Evolutionary conservation across 306 rosid species (phyloP).

Genomic region (Lithocarpus polystachyus): DNA sequence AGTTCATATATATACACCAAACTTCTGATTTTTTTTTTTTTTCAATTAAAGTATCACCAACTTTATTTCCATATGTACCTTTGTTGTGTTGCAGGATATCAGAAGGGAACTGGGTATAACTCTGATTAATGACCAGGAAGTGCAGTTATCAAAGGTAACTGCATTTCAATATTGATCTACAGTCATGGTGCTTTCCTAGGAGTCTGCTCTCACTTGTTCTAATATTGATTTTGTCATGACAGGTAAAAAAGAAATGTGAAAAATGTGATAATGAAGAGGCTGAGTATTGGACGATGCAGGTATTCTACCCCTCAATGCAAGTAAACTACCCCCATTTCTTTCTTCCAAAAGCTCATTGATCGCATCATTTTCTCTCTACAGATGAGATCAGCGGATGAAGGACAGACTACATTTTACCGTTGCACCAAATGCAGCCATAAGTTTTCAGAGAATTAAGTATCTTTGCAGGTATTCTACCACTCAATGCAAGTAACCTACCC

Average conservation of each 20-base stretch:
- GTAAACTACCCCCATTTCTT: too few species aligned
- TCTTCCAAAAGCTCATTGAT: neutral
- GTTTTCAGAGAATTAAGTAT: slow-evolving; percentile 31
- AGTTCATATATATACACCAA: neutral
- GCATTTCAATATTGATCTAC: neutral
- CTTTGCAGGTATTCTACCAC: neutral
- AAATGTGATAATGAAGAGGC: slow-evolving; percentile 5
- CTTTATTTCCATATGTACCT: neutral
- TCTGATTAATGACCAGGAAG: slow-evolving; percentile 37
- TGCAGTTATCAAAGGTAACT: slow-evolving; percentile 52
- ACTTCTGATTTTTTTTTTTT: neutral
- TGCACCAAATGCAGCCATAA: slow-evolving; percentile 22
- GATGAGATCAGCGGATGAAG: slow-evolving; percentile 70
- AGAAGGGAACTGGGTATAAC: slow-evolving; percentile 46
- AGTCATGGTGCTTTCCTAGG: neutral
- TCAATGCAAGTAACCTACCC: too few species aligned
- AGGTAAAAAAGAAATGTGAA: slow-evolving; percentile 12
- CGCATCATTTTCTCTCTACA: neutral
- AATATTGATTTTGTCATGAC: neutral
- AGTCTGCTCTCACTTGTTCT: neutral
- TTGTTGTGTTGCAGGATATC: slow-evolving; percentile 30
- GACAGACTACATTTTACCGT: slow-evolving; percentile 52
- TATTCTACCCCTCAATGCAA: too few species aligned
- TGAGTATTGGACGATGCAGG: slow-evolving; percentile 29
- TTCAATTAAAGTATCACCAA: neutral